Percentiles rank a stretch among this genome's conserved stretches.
These are phyloP conservation scores for Mayamaea pseudoterrestris DNA, from an alignment of 108 stramenopile genomes.

Conservation along the genomic window DNA sequence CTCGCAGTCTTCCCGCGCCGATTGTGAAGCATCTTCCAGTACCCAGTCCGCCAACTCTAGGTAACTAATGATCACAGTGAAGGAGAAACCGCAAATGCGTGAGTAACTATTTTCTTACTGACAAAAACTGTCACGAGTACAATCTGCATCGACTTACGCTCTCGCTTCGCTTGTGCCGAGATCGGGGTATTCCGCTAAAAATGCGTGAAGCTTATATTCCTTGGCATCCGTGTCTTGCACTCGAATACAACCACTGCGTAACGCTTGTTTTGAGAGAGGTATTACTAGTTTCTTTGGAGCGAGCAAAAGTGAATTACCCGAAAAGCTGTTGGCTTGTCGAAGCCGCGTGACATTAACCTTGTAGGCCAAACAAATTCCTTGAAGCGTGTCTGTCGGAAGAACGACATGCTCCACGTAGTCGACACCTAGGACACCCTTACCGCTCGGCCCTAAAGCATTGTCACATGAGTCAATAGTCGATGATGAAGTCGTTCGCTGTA, in stretches of 20 bases:
- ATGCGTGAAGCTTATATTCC: slow-evolving; percentile 70
- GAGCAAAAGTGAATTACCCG: slow-evolving; percentile 54
- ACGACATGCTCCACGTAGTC: slow-evolving; percentile 71
- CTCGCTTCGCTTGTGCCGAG: slow-evolving; percentile 52
- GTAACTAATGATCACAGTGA: slow-evolving; percentile 13
- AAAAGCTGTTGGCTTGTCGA: slow-evolving; percentile 64
- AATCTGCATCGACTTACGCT: slow-evolving; percentile 20
- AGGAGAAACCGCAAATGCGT: background rate
- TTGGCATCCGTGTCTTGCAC: slow-evolving; percentile 67
- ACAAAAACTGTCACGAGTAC: background rate
- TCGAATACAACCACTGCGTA: slow-evolving; percentile 44
- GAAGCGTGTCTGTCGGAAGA: slow-evolving; percentile 77
- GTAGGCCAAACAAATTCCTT: slow-evolving; percentile 78
- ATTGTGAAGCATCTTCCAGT: slow-evolving; percentile 48
- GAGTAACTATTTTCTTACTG: background rate
- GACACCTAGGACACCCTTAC: slow-evolving; percentile 35
- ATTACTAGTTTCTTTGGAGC: slow-evolving; percentile 76
- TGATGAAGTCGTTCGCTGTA: slow-evolving; percentile 27
- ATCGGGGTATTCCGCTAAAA: slow-evolving; percentile 53
- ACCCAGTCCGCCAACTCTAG: slow-evolving; percentile 74
- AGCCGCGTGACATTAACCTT: slow-evolving; percentile 50
- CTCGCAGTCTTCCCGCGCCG: slow-evolving; percentile 61
- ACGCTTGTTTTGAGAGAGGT: slow-evolving; percentile 38
- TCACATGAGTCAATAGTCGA: slow-evolving; percentile 34
- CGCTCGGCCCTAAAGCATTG: slow-evolving; percentile 28